Base-by-base conservation (phyloP, 805 yeast species). In the Schizosaccharomyces pombe region DNA sequence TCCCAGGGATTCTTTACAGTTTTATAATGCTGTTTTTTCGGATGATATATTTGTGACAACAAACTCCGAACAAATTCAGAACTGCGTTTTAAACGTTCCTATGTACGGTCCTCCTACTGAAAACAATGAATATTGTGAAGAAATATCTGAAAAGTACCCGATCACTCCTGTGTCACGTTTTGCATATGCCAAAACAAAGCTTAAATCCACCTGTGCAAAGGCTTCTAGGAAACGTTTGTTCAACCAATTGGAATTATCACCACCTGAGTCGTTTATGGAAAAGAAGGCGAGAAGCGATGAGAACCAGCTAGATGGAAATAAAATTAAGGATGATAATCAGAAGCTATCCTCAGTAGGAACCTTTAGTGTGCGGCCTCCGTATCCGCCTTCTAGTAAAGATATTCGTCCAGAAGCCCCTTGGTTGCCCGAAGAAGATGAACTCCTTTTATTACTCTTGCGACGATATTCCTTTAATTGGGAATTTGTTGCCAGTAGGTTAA, bases 381-480 rank as follows among this genome's bases (percentile, higher is more conserved):
- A 26, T 26, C 49, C 49, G 19, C 49, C 49, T 43, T 43, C 26
- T 16, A 11, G 24, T 16, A 43, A 19, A 5, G 30, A 26, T 2
- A 26, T 22, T 30, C 14, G 30, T 5, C 11, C 31, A 6, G 49
- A 43, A 24, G 31, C 97, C 0, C 83, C 87, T 32, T 91, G 98
- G 98, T 72, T 87, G 16, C 96, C 97, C 0, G 86, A 81, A 60
- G 98, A 91, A 65, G 98, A 91, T 63, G 79, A 78, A 58, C 73
- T 74, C 58, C 73, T 91, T 59, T 79, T 86, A 52, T 80, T 78
- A 59, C 79, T 84, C 56, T 94, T 85, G 34, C 83, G 85, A 28
- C 86, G 86, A 58, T 87, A 79, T 64, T 78, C 84, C 6, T 86
- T 85, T 69, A 91, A 91, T 63, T 91, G 98, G 98, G 86, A 80